A percentile compares a stretch with the other conserved stretches of the same genome.
Conservation (phyloP, 1,284 basidiomycete genomes). For the Fomitopsis betulina region DNA sequence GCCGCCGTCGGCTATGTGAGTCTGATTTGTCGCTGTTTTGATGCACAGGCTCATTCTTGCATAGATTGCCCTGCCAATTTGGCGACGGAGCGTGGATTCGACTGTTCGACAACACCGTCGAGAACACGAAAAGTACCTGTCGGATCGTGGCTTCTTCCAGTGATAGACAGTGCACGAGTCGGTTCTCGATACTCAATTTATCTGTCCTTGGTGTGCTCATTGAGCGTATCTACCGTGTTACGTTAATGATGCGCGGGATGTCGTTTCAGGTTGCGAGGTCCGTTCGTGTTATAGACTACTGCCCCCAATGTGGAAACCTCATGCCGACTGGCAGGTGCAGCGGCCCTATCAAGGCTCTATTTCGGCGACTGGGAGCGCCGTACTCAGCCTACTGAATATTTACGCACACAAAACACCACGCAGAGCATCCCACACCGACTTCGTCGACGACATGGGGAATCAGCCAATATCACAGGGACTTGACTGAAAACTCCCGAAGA, state of each 20-base stretch:
- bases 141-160: conserved; percentile 16
- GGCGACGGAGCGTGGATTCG: conserved; percentile 48
- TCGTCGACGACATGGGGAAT: background rate
- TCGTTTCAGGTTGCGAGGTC: background rate
- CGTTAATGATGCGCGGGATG: background rate
- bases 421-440: background rate
- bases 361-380: background rate
- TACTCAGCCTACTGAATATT: background rate
- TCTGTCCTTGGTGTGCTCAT: background rate
- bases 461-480: background rate
- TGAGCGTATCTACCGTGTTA: background rate
- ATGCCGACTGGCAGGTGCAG: background rate
- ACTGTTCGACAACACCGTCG: conserved; percentile 38
- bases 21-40: conserved; percentile 3
- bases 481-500: background rate
- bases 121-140: conserved; percentile 45
- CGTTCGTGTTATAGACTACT: background rate
- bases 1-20: conserved; percentile 41
- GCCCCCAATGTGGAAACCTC: background rate
- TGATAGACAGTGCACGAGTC: background rate
- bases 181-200: background rate
- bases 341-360: too few relatives aligned
- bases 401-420: background rate
- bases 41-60: background rate
- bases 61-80: conserved; percentile 48